Evolutionary conservation across 495 filamentous ascomycete species (phyloP).

Genomic region (Trypethelium eluteriae): DNA sequence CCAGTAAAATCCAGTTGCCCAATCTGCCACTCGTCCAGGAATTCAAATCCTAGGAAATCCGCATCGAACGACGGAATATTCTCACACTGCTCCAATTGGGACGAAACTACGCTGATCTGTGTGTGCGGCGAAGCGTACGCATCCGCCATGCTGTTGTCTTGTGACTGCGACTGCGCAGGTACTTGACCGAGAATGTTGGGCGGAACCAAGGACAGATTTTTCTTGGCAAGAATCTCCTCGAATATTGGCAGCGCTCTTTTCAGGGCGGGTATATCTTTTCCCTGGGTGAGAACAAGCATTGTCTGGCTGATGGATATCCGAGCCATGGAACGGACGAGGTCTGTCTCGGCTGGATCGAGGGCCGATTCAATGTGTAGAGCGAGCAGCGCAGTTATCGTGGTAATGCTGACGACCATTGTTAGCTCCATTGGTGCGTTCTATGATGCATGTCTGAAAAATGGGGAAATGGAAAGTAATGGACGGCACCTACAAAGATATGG

Average conservation of each 20-base stretch:
- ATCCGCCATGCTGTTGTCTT: conserved; percentile 11
- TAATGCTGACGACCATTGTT: conserved; percentile 7
- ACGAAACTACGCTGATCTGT: conserved; percentile 9
- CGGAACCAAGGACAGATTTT: conserved; percentile 14
- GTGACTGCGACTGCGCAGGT: conserved; percentile 11
- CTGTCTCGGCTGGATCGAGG: conserved; percentile 24
- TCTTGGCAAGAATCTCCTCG: conserved; percentile 16
- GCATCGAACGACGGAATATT: conserved; percentile 10
- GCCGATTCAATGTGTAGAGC: conserved; percentile 24
- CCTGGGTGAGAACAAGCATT: conserved; percentile 17
- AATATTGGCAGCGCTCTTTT: conserved; percentile 16
- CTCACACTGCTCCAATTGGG: conserved; percentile 12
- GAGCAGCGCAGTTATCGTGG: conserved; percentile 21
- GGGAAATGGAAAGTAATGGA: conserved; percentile 6
- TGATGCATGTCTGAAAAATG: conserved; percentile 13
- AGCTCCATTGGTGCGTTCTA: conserved; percentile 9
- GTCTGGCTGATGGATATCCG: conserved; percentile 17
- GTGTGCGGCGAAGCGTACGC: conserved; percentile 9
- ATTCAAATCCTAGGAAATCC: conserved; percentile 9
- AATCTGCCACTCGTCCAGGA: conserved; percentile 10
- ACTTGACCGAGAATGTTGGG: conserved; percentile 10
- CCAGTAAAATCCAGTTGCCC: conserved; percentile 12
- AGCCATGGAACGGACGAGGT: conserved; percentile 24
- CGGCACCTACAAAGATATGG: conserved; percentile 17
- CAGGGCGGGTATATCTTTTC: conserved; percentile 25